Evolutionary conservation across 2,329 filamentous ascomycete species (phyloP), one percentile per base, ranked within the genome.

Genomic region (Helotiales sp.): DNA sequence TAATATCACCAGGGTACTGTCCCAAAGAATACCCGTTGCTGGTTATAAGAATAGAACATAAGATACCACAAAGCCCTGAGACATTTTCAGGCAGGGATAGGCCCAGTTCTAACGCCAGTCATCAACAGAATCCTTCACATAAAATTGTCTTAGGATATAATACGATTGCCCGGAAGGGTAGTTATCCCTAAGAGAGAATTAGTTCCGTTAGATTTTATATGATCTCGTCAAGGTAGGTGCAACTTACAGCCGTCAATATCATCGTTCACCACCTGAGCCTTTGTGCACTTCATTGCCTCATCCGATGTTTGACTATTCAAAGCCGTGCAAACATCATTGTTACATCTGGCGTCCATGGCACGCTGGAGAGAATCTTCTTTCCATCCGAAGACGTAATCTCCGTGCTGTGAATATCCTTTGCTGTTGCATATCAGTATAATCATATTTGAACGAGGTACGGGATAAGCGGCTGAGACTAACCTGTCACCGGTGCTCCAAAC

Each of bases 321-420:
- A n/a, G 15, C 49, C 1, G 24, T 52, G 15, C 49, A 52, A 10
- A 17, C 15, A 15, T 52, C 49, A 52, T 13, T 13, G 6, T 11
- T 57, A 24, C 61, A 63, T 24, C 54, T 63, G 71, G 79, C 79
- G 75, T 83, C 80, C 81, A 83, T 83, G 72, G 81, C 80, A 76
- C 78, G 80, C 74, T 85, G 83, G 47, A 85, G 80, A 13, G 80
- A 77, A 74, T 84, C 78, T 68, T 78, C 81, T 73, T 84, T 80
- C 82, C 82, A 84, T 69, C 82, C 82, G 71, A 84, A 84, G 67
- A 84, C 75, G 74, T 85, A 85, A 75, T 85, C 83, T 22, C 82
- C 83, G 73, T 84, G 83, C 15, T 82, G 82, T 7, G 81, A 82
- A 26, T 81, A 78, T 47, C 83, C 83, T 57, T 79, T 80, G n/a